Conservation (phyloP, 192 early-diverging fungal species). For the Oehlia diaphana region DNA sequence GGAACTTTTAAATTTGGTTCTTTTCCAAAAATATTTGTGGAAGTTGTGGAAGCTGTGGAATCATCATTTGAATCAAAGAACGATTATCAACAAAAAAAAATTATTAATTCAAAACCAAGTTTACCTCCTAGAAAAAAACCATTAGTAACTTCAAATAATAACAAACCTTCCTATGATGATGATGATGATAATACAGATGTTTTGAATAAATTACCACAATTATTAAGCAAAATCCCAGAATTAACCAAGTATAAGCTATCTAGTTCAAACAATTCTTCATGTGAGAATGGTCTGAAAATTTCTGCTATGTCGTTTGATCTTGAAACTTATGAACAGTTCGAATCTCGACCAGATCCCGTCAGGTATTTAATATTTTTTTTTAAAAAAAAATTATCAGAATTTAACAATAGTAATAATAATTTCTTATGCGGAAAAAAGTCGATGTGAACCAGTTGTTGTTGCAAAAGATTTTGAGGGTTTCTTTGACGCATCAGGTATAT, state of each 20-base stretch:
- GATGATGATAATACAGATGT: neutral
- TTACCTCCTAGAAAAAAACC: neutral
- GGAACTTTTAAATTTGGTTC: conserved; percentile 18
- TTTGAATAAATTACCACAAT: neutral
- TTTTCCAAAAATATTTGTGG: conserved; percentile 26
- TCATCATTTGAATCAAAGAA: neutral
- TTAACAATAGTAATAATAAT: neutral
- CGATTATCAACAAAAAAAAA: neutral
- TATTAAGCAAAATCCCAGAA: neutral
- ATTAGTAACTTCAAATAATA: neutral
- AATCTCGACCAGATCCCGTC: neutral
- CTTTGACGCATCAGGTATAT: conserved; percentile 8
- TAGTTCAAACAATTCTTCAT: neutral
- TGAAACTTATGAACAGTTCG: neutral
- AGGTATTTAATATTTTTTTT: neutral
- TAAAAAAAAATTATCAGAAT: neutral
- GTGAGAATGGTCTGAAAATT: neutral
- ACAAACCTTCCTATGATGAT: neutral
- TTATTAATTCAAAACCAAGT: neutral
- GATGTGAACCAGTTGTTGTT: neutral
- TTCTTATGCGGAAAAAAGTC: neutral
- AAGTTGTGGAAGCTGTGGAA: conserved; percentile 12
- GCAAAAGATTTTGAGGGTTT: neutral
- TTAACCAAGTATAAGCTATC: neutral
- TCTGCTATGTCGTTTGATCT: neutral